These are phyloP conservation scores for Bretschneidera sinensis DNA, from an alignment of 345 rosid species.

Conservation along the genomic window DNA sequence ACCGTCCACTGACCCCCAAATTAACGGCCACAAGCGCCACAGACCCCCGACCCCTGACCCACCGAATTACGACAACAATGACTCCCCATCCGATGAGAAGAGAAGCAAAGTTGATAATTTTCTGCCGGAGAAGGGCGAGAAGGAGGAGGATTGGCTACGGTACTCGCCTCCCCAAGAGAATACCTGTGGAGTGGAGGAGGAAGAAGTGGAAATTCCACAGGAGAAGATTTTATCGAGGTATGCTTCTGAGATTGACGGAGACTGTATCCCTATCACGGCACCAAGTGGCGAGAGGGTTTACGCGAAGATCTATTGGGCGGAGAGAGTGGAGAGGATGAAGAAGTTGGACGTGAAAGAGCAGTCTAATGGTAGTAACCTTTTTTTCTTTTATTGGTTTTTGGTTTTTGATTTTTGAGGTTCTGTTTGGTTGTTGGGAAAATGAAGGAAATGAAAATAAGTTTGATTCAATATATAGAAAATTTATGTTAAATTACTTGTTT, in stretches of 20 bases:
- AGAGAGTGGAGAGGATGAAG: conserved; percentile 34
- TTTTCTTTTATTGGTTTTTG: background rate
- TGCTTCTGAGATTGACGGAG: conserved; percentile 76
- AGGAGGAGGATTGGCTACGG: conserved; percentile 65
- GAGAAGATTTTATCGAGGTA: conserved; percentile 59
- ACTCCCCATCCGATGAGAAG: conserved; percentile 38
- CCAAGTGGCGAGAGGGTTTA: conserved; percentile 88
- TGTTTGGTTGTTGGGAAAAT: background rate
- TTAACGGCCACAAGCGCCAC: conserved; percentile 47
- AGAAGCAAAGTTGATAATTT: conserved; percentile 34
- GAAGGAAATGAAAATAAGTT: background rate
- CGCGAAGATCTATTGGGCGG: conserved; percentile 53
- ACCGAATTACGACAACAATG: conserved; percentile 12
- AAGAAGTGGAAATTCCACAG: conserved; percentile 28
- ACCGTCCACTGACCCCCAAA: conserved; percentile 10
- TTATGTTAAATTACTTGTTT: background rate
- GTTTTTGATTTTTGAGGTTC: background rate
- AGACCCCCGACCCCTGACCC: conserved; percentile 26
- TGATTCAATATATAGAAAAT: background rate
- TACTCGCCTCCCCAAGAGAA: conserved; percentile 39
- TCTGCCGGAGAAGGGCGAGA: conserved; percentile 15
- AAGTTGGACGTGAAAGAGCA: conserved; percentile 39
- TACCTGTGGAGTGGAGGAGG: conserved; percentile 17
- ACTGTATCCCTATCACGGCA: conserved; percentile 73
- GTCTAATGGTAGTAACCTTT: conserved; percentile 38